Evolutionary conservation across 2,329 filamentous ascomycete genomes (phyloP).

Genomic region (Tolypocladium nubicola): DNA sequence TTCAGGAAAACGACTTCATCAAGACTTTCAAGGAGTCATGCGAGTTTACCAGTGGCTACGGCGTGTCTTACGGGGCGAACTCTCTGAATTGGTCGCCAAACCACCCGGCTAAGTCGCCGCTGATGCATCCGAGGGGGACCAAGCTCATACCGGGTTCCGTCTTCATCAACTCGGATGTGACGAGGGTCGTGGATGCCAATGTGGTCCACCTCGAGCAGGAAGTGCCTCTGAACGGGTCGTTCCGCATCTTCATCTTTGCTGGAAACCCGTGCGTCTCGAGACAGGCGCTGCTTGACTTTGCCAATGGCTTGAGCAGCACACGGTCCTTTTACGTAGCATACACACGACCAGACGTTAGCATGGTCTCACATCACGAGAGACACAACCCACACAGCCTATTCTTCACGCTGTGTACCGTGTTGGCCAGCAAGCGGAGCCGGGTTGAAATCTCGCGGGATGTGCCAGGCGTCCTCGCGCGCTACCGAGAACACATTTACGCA

Average conservation of each 20-base stretch:
- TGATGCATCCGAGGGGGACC: conserved; percentile 56
- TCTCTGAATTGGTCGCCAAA: conserved; percentile 69
- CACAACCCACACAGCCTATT: conserved; percentile 80
- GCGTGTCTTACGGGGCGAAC: conserved; percentile 76
- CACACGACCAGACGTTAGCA: conserved; percentile 46
- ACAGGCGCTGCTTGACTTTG: conserved; percentile 60
- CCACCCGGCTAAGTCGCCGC: conserved; percentile 59
- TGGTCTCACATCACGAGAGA: conserved; percentile 64
- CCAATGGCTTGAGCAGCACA: conserved; percentile 50
- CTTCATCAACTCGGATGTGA: conserved; percentile 71
- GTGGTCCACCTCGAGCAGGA: conserved; percentile 86
- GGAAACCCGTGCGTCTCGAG: conserved; percentile 51
- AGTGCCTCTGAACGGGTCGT: conserved; percentile 78
- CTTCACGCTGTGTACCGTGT: conserved; percentile 69
- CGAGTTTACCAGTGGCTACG: conserved; percentile 88
- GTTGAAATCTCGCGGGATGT: conserved; percentile 65
- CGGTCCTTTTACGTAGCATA: conserved; percentile 64
- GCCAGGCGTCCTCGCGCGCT: conserved; percentile 60
- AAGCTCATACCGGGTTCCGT: conserved; percentile 65
- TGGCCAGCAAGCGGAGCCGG: conserved; percentile 54
- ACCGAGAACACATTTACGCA: conserved; percentile 74
- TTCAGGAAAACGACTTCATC: conserved; percentile 62
- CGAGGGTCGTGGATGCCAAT: conserved; percentile 79
- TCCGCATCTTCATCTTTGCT: conserved; percentile 79
- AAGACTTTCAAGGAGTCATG: conserved; percentile 84